Base-by-base conservation (phyloP, 352 stramenopile species). In the Phytophthora tubulina region DNA sequence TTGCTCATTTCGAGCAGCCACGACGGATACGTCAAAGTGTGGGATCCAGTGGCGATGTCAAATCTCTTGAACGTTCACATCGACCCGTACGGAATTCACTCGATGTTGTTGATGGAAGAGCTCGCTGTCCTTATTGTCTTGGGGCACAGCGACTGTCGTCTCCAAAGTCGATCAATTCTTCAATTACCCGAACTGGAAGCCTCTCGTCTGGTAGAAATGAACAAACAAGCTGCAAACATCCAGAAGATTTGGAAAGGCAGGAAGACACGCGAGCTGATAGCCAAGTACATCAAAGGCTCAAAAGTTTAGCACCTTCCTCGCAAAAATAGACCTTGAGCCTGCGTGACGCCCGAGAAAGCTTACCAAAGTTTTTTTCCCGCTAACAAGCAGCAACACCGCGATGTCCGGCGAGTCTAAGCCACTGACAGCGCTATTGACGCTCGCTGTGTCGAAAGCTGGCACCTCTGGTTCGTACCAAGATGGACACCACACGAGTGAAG, bases 11-110 rank as follows among this genome's bases (percentile, higher is more conserved):
- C 83, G 11, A 80, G 71, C 32, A 83, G 85, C 4, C 57, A 70
- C 17, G 85, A 93, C 45, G 85, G 85, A 7, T 93, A 91, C 67
- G 65, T 91, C 31, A 89, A 88, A 52, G n/a, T 91, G 15, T 93
- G 85, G 85, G 79, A 90, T 42, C 49, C 83, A 2, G 54, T 70
- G 13, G 8, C 60, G 2, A 54, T 63, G 9, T 56, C 63, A 4
- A 58, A 59, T 76, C 27, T 82, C 67, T 58, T 80, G 39, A 68
- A 51, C 21, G 51, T 88, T 15, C 78, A 93, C 63, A 31, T 89
- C 9, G 83, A 90, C 42, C 32, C 63, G 21, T 70, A 74, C n/a
- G 85, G 81, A 6, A 62, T 90, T 32, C 72, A 85, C 42, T 79
- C 66, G 6, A 76, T 85, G 42, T 7, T 65, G 54, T 14, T 86